Evolutionary conservation across 257 asterid species (phyloP).

Genomic region (Forsythia viridissima): DNA sequence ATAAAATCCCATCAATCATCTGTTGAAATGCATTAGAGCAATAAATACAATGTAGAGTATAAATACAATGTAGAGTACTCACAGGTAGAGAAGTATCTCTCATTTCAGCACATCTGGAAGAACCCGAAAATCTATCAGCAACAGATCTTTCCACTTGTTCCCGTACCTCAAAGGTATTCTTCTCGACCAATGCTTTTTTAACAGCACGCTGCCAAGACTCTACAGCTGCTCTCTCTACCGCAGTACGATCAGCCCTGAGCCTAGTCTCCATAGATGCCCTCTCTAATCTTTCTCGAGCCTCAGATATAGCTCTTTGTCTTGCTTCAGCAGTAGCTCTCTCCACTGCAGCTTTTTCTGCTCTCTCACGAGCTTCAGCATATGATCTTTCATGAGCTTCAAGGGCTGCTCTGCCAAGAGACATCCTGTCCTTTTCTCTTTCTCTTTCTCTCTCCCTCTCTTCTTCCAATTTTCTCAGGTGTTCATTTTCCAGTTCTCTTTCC

Average conservation of each 20-base stretch:
- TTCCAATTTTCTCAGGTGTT: slow-evolving; percentile 56
- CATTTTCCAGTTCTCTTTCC: slow-evolving; percentile 57
- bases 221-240: slow-evolving; percentile 80
- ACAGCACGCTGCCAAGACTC: slow-evolving; percentile 88
- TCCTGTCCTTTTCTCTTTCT: slow-evolving; percentile 94
- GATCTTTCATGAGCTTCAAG: slow-evolving; percentile 71
- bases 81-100: slow-evolving; percentile 61
- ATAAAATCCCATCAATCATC: slow-evolving; percentile 24
- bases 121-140: slow-evolving; percentile 55
- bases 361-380: slow-evolving; percentile 62
- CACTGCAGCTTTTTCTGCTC: slow-evolving; percentile 64
- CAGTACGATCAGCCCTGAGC: slow-evolving; percentile 78
- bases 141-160: slow-evolving; percentile 50
- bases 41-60: slow-evolving; percentile 30
- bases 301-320: slow-evolving; percentile 62
- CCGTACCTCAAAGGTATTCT: slow-evolving; percentile 36
- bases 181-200: slow-evolving; percentile 63
- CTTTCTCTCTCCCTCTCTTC: slow-evolving; percentile 93
- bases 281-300: slow-evolving; percentile 69
- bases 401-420: slow-evolving; percentile 70
- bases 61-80: slow-evolving; percentile 47
- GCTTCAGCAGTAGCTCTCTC: slow-evolving; percentile 65
- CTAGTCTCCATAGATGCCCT: slow-evolving; percentile 65
- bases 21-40: slow-evolving; percentile 21
- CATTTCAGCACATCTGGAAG: slow-evolving; percentile 51